These are phyloP conservation scores for Amanita molliuscula DNA, from an alignment of 768 basidiomycete species.

Conservation along the genomic window DNA sequence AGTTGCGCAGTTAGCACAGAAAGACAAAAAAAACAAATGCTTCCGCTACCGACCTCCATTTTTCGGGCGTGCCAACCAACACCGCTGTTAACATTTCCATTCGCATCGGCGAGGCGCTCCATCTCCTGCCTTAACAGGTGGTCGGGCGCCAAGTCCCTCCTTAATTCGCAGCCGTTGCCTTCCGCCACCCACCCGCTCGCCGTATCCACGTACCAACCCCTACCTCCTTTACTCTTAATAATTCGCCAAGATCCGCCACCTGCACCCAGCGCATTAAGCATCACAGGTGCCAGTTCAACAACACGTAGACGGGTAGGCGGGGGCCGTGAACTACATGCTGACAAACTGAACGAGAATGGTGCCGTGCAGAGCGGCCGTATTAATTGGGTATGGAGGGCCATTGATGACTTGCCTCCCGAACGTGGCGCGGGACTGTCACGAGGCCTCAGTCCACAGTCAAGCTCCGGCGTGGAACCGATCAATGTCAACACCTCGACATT, in stretches of 20 bases:
- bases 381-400: slow-evolving; percentile 66
- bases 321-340: slow-evolving; percentile 18
- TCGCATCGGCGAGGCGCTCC: slow-evolving; percentile 62
- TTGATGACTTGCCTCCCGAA: slow-evolving; percentile 58
- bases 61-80: slow-evolving; percentile 96
- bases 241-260: slow-evolving; percentile 84
- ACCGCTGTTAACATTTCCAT: slow-evolving; percentile 84
- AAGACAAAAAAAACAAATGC: background rate
- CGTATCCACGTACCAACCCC: slow-evolving; percentile 93
- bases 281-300: slow-evolving; percentile 68
- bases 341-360: slow-evolving; percentile 59
- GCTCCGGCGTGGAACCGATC: slow-evolving; percentile 63
- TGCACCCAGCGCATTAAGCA: slow-evolving; percentile 62
- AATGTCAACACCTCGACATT: slow-evolving; percentile 85
- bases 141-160: slow-evolving; percentile 42
- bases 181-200: slow-evolving; percentile 73
- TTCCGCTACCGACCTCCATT: slow-evolving; percentile 70
- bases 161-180: slow-evolving; percentile 31
- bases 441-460: slow-evolving; percentile 44
- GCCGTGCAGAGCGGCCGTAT: slow-evolving; percentile 74
- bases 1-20: slow-evolving; percentile 1
- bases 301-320: slow-evolving; percentile 74
- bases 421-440: slow-evolving; percentile 20
- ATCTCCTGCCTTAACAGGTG: slow-evolving; percentile 69
- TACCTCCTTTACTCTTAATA: slow-evolving; percentile 83